A percentile compares a stretch with the other conserved stretches of the same genome.
Evolutionary conservation across 768 basidiomycete species (phyloP).

Genomic region (Kwoniella pini): DNA sequence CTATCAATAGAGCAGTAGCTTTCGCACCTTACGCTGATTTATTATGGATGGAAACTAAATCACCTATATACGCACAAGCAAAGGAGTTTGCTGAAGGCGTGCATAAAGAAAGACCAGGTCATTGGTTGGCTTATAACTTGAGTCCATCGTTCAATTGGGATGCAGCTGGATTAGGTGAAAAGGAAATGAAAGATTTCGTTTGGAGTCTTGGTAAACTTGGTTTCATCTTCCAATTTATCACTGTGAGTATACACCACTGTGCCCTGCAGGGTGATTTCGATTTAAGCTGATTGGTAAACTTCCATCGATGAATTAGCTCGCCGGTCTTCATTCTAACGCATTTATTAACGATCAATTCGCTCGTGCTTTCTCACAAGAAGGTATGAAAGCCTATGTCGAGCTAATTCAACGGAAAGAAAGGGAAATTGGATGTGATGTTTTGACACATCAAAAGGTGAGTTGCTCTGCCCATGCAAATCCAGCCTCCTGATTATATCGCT

Average conservation of each 20-base stretch:
- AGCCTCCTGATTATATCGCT: neutral
- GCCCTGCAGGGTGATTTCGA: neutral
- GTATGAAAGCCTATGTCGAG: constrained; percentile 99
- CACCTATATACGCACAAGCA: constrained; percentile 87
- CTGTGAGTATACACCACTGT: constrained; percentile 21
- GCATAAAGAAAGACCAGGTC: constrained; percentile 64
- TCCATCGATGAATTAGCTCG: constrained; percentile 65
- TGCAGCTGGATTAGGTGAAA: constrained; percentile 80
- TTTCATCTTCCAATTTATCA: constrained; percentile 90
- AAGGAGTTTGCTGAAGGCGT: constrained; percentile 89
- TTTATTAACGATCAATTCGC: constrained; percentile 96
- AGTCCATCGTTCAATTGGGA: constrained; percentile 71
- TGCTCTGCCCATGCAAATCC: constrained; percentile 14
- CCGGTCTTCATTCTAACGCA: constrained; percentile 93
- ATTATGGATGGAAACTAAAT: constrained; percentile 68
- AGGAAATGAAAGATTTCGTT: constrained; percentile 81
- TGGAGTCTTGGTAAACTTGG: constrained; percentile 95
- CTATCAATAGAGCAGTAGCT: constrained; percentile 84
- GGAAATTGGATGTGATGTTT: constrained; percentile 90
- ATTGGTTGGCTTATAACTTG: constrained; percentile 96
- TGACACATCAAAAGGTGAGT: constrained; percentile 91
- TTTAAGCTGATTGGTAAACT: neutral
- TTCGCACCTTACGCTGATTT: constrained; percentile 81
- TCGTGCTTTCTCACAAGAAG: constrained; percentile 80
- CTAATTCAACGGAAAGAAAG: constrained; percentile 88